These are phyloP conservation scores for Neurospora sp. DNA, from an alignment of 495 filamentous ascomycete genomes.

Conservation along the genomic window DNA sequence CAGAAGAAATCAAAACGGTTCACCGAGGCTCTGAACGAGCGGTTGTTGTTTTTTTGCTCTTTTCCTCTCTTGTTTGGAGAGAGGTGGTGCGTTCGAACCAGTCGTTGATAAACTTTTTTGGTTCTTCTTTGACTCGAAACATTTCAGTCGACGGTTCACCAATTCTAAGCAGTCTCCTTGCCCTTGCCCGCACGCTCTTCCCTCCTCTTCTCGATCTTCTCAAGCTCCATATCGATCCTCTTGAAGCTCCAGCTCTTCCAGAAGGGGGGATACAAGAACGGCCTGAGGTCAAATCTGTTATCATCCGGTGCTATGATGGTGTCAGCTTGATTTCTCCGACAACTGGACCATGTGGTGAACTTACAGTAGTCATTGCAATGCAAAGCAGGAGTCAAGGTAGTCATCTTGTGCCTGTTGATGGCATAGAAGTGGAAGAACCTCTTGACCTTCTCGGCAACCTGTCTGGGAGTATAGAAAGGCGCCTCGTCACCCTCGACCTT, in stretches of 20 bases:
- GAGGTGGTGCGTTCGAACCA: background rate
- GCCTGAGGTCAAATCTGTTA: slow-evolving; percentile 51
- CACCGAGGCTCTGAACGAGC: background rate
- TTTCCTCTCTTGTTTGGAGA: background rate
- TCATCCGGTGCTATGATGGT: slow-evolving; percentile 26
- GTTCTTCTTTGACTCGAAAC: background rate
- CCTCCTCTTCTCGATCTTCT: slow-evolving; percentile 24
- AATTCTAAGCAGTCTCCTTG: background rate
- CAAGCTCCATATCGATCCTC: slow-evolving; percentile 39
- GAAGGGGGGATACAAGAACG: slow-evolving; percentile 46
- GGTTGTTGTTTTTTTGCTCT: background rate
- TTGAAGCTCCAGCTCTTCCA: slow-evolving; percentile 40
- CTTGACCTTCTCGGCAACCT: slow-evolving; percentile 52
- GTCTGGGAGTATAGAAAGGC: slow-evolving; percentile 19
- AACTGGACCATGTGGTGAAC: too few species aligned
- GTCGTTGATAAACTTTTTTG: background rate
- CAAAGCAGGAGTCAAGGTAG: slow-evolving; percentile 47
- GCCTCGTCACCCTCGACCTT: slow-evolving; percentile 19
- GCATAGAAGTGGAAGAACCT: slow-evolving; percentile 59
- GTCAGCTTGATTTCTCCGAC: too few species aligned
- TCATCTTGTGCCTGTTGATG: slow-evolving; percentile 56
- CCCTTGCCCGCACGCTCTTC: slow-evolving; percentile 14
- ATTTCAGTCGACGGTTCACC: background rate
- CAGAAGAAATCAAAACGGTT: background rate
- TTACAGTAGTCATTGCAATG: slow-evolving; percentile 27